Evolutionary conservation across 1,284 basidiomycete genomes (phyloP).

Genomic region (Chondrostereum purpureum): DNA sequence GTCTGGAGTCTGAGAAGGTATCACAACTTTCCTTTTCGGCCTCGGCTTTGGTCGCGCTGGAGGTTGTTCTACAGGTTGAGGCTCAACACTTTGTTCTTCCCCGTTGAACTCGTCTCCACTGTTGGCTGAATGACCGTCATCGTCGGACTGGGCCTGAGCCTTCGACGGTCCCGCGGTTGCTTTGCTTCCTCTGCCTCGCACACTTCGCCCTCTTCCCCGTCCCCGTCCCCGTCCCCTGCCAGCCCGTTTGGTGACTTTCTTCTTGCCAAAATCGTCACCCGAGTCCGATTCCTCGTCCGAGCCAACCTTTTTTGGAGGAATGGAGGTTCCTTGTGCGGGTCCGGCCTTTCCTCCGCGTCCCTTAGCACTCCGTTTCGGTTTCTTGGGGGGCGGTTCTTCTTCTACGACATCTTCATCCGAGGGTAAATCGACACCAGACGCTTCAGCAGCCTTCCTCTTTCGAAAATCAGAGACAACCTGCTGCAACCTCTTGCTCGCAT

Average conservation of each 20-base stretch:
- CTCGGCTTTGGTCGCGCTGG: slow-evolving; percentile 24
- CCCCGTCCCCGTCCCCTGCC: slow-evolving; percentile 11
- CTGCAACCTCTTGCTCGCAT: slow-evolving; percentile 83
- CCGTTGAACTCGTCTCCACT: slow-evolving; percentile 20
- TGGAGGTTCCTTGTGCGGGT: too few relatives aligned
- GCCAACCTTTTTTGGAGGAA: too few relatives aligned
- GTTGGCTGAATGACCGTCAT: slow-evolving; percentile 3
- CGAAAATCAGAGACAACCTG: slow-evolving; percentile 84
- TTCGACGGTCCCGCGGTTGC: slow-evolving; percentile 10
- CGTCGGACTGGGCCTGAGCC: neutral
- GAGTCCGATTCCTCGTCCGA: too few relatives aligned
- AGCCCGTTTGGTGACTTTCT: neutral
- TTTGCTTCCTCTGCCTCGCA: slow-evolving; percentile 7
- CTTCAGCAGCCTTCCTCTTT: slow-evolving; percentile 21
- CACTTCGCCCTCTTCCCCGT: slow-evolving; percentile 8
- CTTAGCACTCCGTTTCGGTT: slow-evolving; percentile 16
- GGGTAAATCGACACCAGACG: slow-evolving; percentile 12
- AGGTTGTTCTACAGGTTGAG: slow-evolving; percentile 18
- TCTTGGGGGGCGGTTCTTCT: slow-evolving; percentile 16
- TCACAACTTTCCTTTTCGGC: slow-evolving; percentile 5
- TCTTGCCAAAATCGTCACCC: slow-evolving; percentile 8
- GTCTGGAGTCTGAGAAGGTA: too few relatives aligned
- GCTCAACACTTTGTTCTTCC: slow-evolving; percentile 11
- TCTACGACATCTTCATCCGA: slow-evolving; percentile 11
- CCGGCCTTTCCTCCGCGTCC: neutral